Evolutionary conservation across 306 rosid species (phyloP).

Genomic region (Casuarina equisetifolia): DNA sequence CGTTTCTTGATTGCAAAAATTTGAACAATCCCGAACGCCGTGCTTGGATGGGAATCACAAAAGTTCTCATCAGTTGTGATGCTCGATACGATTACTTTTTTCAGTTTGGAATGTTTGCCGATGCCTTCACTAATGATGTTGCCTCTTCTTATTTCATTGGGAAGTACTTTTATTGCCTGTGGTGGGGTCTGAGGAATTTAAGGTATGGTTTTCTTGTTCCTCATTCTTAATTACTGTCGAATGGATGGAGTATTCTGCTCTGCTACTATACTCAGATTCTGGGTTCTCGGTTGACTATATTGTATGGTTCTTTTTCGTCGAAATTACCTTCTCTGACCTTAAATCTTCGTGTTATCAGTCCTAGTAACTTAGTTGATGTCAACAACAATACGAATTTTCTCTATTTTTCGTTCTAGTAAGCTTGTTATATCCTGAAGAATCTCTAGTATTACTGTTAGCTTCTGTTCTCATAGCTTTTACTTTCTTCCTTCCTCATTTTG

Average conservation of each 20-base stretch:
- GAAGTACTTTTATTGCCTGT: conserved; percentile 89
- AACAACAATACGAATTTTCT: no score
- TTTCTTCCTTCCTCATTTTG: neutral
- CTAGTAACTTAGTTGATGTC: no score
- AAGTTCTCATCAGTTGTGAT: conserved; percentile 53
- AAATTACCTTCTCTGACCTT: no score
- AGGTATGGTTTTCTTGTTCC: conserved; percentile 41
- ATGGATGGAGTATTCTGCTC: neutral
- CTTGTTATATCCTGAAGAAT: no score
- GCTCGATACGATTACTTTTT: conserved; percentile 49
- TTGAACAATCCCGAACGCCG: conserved; percentile 32
- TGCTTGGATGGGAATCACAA: conserved; percentile 52
- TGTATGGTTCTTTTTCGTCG: no score
- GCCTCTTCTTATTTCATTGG: conserved; percentile 53
- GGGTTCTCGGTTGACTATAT: no score
- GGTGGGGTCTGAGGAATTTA: conserved; percentile 87
- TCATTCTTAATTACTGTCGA: neutral
- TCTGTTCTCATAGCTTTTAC: neutral
- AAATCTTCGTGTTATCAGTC: no score
- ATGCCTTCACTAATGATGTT: conserved; percentile 68
- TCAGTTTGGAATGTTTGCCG: conserved; percentile 77
- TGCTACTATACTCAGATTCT: no score
- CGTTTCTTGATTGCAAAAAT: conserved; percentile 59
- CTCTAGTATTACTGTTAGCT: neutral
- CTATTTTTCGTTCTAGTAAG: no score